These are phyloP conservation scores for Madurella mycetomatis DNA, from an alignment of 2,329 filamentous ascomycete species.

Conservation along the genomic window DNA sequence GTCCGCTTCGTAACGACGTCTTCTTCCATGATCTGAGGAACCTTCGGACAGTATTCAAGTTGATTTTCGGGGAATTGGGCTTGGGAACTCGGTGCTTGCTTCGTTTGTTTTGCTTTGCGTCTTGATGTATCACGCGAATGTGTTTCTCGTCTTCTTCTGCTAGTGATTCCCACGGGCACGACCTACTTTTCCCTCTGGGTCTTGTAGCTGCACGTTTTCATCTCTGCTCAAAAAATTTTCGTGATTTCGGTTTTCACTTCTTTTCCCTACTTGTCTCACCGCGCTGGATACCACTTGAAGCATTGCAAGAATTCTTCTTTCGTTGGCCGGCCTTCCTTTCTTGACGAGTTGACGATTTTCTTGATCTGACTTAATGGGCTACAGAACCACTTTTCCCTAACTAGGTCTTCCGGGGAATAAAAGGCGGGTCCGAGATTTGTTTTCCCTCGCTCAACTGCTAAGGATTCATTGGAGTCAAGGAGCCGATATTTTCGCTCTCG, in stretches of 20 bases:
- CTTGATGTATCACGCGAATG: conserved; percentile 13
- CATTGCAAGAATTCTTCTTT: conserved; percentile 22
- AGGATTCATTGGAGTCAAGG: background rate
- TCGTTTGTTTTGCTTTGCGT: conserved; percentile 13
- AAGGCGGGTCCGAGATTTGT: background rate
- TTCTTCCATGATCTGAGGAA: conserved; percentile 19
- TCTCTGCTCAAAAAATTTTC: conserved; percentile 20
- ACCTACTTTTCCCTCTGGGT: conserved; percentile 14
- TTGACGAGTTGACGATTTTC: conserved; percentile 16
- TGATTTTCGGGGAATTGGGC: conserved; percentile 22
- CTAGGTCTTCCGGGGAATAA: background rate
- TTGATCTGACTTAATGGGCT: background rate
- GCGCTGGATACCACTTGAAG: conserved; percentile 29
- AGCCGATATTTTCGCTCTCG: background rate
- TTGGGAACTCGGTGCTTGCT: conserved; percentile 21
- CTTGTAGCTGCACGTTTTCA: conserved; percentile 13
- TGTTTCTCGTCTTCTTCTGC: conserved; percentile 18
- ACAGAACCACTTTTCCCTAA: background rate
- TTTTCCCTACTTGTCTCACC: conserved; percentile 7
- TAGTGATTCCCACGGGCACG: conserved; percentile 24
- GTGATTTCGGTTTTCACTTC: conserved; percentile 20
- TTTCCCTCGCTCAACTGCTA: background rate
- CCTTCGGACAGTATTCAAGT: conserved; percentile 19
- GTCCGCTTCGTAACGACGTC: conserved; percentile 16
- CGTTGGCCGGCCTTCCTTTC: conserved; percentile 13